A percentile compares a stretch with the other conserved stretches of the same genome.
These are phyloP conservation scores for Boletus smithii DNA, from an alignment of 1,284 basidiomycete species.

Conservation along the genomic window DNA sequence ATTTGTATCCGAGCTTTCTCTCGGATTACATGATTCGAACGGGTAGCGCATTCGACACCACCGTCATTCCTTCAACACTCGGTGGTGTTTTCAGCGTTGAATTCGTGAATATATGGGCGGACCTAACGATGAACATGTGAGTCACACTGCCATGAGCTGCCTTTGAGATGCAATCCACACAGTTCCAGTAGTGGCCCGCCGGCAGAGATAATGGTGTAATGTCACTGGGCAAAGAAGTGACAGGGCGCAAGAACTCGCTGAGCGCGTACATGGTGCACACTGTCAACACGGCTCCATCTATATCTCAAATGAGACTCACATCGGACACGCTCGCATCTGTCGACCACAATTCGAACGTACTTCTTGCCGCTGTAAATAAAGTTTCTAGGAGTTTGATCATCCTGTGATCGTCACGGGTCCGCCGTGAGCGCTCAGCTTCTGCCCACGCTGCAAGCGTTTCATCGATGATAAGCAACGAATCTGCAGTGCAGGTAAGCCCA, in stretches of 20 bases:
- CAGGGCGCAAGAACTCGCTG: constrained; percentile 77
- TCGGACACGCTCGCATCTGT: constrained; percentile 72
- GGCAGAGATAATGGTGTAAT: constrained; percentile 76
- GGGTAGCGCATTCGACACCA: constrained; percentile 55
- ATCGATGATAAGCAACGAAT: constrained; percentile 63
- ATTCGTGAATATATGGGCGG: constrained; percentile 56
- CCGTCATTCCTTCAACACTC: constrained; percentile 38
- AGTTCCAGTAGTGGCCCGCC: constrained; percentile 75
- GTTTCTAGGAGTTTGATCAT: constrained; percentile 61
- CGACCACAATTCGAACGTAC: constrained; percentile 70
- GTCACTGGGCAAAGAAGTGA: constrained; percentile 70
- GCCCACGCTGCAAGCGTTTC: constrained; percentile 49
- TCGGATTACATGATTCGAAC: constrained; percentile 66
- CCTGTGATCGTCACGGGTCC: constrained; percentile 62
- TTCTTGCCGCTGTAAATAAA: constrained; percentile 58
- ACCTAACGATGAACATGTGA: constrained; percentile 77
- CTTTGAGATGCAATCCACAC: constrained; percentile 71
- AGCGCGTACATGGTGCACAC: constrained; percentile 49
- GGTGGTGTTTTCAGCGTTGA: constrained; percentile 42
- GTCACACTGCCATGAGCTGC: constrained; percentile 79
- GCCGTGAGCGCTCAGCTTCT: constrained; percentile 51
- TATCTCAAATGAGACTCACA: constrained; percentile 48
- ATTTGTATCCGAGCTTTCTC: constrained; percentile 24
- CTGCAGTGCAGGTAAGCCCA: constrained; percentile 75
- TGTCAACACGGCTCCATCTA: constrained; percentile 6